Conservation (phyloP, 2,329 filamentous ascomycete genomes). For the Cercospora canescens region DNA sequence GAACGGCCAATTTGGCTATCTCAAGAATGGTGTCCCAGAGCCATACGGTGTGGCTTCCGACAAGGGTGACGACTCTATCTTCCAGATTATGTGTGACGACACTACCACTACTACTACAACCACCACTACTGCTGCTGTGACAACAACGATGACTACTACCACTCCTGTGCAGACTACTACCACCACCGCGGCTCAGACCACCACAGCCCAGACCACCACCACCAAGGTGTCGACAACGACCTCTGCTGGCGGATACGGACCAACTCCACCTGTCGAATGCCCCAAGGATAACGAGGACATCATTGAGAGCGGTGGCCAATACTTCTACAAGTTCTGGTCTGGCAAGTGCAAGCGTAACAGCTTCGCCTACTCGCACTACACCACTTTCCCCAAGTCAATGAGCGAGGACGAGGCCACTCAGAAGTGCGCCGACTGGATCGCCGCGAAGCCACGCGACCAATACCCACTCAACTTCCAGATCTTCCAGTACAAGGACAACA, state of each 20-base stretch:
- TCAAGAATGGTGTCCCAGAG: neutral
- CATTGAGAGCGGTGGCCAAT: neutral
- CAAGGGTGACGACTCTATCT: neutral
- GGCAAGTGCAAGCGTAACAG: neutral
- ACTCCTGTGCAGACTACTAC: neutral
- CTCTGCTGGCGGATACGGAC: neutral
- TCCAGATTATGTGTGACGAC: neutral
- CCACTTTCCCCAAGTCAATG: neutral
- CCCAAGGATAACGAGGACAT: neutral
- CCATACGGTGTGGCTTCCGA: neutral
- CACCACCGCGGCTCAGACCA: neutral
- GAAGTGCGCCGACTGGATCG: neutral
- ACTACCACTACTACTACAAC: neutral
- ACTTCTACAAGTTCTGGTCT: conserved; percentile 3
- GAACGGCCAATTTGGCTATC: neutral
- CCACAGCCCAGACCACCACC: neutral
- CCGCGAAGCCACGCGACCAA: neutral
- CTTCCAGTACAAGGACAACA: neutral
- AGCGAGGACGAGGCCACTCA: neutral
- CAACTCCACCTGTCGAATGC: neutral
- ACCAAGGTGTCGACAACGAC: neutral
- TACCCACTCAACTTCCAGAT: neutral
- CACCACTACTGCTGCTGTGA: neutral
- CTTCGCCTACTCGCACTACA: neutral
- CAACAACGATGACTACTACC: neutral